Conservation (phyloP, 495 filamentous ascomycete species). For the Aspergillus cristatus region DNA sequence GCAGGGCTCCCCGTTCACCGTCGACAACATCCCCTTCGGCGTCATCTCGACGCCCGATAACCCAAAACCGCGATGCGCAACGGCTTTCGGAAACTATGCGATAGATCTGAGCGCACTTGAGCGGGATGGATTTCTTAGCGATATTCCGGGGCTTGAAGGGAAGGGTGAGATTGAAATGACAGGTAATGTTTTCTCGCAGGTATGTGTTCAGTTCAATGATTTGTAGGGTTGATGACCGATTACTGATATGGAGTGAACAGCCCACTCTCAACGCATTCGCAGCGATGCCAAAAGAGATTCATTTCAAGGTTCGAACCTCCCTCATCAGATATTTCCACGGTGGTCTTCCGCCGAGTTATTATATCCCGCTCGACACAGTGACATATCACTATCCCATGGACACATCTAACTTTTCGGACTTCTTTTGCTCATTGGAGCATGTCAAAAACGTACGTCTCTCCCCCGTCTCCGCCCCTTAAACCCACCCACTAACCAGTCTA, state of each 20-base stretch:
- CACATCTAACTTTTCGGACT: conserved; percentile 79
- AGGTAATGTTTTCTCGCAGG: conserved; percentile 8
- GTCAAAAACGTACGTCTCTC: conserved; percentile 10
- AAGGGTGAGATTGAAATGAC: too few species aligned
- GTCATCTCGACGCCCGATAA: conserved; percentile 53
- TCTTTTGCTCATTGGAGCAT: conserved; percentile 44
- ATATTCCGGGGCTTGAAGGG: conserved; percentile 5
- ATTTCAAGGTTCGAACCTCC: conserved; percentile 44
- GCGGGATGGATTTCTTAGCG: conserved; percentile 37
- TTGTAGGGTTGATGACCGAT: too few species aligned
- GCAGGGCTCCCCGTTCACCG: conserved; percentile 60
- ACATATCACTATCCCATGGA: conserved; percentile 62
- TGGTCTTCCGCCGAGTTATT: conserved; percentile 1
- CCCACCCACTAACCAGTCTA: neutral
- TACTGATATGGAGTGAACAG: conserved; percentile 14
- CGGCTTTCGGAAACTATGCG: conserved; percentile 57
- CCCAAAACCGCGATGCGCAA: conserved; percentile 45
- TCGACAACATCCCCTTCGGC: conserved; percentile 76
- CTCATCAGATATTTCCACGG: conserved; percentile 47
- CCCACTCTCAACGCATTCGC: conserved; percentile 66
- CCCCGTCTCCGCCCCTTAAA: neutral
- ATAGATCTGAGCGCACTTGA: conserved; percentile 55
- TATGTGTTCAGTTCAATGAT: neutral
- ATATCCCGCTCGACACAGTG: conserved; percentile 40
- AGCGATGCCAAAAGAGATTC: conserved; percentile 49